These are phyloP conservation scores for Emergomyces africanus DNA, from an alignment of 2,329 filamentous ascomycete species.

Conservation along the genomic window DNA sequence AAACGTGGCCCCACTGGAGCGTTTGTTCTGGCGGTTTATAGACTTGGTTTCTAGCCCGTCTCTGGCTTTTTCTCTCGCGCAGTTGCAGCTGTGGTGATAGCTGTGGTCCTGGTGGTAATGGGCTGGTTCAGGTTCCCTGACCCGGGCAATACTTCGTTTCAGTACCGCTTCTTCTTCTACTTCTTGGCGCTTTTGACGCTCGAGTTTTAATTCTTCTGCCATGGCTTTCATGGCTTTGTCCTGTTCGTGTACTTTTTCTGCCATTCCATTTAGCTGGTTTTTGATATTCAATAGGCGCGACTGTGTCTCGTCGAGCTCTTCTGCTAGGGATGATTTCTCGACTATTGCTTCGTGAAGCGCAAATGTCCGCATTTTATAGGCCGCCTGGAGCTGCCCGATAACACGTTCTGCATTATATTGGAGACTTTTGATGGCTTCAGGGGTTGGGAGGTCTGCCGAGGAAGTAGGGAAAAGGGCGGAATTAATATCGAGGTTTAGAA, in stretches of 20 bases:
- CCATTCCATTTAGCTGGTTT: conserved; percentile 49
- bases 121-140: conserved; percentile 16
- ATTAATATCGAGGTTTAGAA: conserved; percentile 43
- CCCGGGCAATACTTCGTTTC: conserved; percentile 21
- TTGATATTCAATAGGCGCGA: conserved; percentile 46
- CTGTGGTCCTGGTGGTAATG: conserved; percentile 1
- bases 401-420: conserved; percentile 44
- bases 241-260: conserved; percentile 41
- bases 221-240: conserved; percentile 43
- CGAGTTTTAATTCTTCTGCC: conserved; percentile 35
- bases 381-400: conserved; percentile 41
- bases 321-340: conserved; percentile 45
- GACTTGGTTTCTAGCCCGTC: background rate
- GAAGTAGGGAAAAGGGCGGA: conserved; percentile 42
- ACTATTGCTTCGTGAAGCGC: conserved; percentile 39
- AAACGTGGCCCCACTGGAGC: conserved; percentile 25
- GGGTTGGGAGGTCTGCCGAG: conserved; percentile 35
- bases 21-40: conserved; percentile 10
- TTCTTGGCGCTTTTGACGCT: conserved; percentile 27
- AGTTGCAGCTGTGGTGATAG: background rate
- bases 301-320: conserved; percentile 49
- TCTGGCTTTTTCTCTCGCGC: background rate
- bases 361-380: conserved; percentile 41
- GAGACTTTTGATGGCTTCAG: conserved; percentile 44
- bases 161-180: conserved; percentile 31